Percentiles rank a stretch among this genome's conserved stretches.
These are phyloP conservation scores for Kentomonas sorsogonicus DNA, from an alignment of 208 protist species.

Conservation along the genomic window DNA sequence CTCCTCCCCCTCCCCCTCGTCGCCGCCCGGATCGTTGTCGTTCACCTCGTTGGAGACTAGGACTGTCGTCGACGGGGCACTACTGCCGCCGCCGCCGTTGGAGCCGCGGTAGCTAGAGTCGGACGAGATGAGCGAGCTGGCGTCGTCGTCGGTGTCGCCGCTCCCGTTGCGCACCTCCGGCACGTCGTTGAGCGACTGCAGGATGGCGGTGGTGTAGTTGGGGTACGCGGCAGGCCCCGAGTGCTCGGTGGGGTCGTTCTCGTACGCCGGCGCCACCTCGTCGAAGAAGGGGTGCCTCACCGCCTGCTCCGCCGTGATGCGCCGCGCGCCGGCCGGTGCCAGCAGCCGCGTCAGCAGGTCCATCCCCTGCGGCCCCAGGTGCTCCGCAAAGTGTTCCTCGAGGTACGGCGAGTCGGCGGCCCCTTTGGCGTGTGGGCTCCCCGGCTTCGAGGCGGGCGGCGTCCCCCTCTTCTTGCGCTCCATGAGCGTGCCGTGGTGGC, in stretches of 20 bases:
- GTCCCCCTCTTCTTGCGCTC: background rate
- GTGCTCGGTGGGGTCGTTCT: background rate
- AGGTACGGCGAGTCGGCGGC: constrained; percentile 19
- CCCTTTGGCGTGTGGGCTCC: background rate
- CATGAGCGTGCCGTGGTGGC: background rate
- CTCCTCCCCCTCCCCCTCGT: too few relatives aligned
- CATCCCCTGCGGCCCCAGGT: constrained; percentile 34
- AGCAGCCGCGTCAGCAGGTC: constrained; percentile 59
- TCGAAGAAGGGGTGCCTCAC: constrained; percentile 81
- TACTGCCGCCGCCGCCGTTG: too few relatives aligned
- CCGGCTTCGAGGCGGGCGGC: background rate
- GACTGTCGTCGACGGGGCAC: too few relatives aligned
- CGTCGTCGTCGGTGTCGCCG: too few relatives aligned
- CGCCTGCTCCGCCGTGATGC: constrained; percentile 64
- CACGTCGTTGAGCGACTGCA: too few relatives aligned
- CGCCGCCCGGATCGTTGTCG: too few relatives aligned
- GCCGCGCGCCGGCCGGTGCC: constrained; percentile 29
- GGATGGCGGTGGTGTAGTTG: background rate
- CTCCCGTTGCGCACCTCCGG: too few relatives aligned
- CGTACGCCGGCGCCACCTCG: constrained; percentile 8
- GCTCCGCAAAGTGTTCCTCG: constrained; percentile 24
- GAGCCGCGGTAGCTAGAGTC: too few relatives aligned
- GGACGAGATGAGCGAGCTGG: too few relatives aligned
- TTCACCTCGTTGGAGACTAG: too few relatives aligned
- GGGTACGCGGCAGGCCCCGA: background rate